These are phyloP conservation scores for Biscogniauxia mediterranea DNA, from an alignment of 2,329 filamentous ascomycete species.

Conservation along the genomic window DNA sequence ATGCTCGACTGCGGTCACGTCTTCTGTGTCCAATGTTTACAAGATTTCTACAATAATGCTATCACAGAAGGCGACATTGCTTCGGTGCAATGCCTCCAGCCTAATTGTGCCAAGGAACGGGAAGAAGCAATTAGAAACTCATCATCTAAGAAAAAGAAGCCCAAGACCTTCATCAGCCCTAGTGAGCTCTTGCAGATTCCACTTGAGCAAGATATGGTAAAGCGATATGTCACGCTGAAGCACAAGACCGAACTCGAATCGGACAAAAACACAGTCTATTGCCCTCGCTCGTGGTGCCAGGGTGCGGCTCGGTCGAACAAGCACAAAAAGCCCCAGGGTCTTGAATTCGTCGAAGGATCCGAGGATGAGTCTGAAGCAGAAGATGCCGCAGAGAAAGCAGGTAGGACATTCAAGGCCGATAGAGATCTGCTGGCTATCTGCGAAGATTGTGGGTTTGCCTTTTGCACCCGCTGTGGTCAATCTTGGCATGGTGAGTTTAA, in stretches of 20 bases:
- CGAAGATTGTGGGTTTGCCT: conserved; percentile 85
- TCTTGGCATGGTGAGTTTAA: conserved; percentile 92
- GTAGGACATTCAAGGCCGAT: conserved; percentile 21
- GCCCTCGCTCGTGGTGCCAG: conserved; percentile 88
- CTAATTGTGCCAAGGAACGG: conserved; percentile 70
- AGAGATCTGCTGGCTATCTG: conserved; percentile 75
- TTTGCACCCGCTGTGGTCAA: conserved; percentile 67
- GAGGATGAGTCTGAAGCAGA: conserved; percentile 50
- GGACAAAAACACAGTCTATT: conserved; percentile 90
- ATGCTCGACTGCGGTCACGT: conserved; percentile 85
- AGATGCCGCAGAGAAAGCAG: conserved; percentile 40
- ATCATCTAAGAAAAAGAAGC: conserved; percentile 52
- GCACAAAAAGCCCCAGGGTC: conserved; percentile 67
- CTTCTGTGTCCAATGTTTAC: conserved; percentile 84
- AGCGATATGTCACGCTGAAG: conserved; percentile 85
- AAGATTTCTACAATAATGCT: conserved; percentile 85
- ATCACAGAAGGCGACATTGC: conserved; percentile 82
- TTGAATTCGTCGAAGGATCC: conserved; percentile 58
- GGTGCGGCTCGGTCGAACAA: conserved; percentile 77
- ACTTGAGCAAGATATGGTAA: conserved; percentile 67
- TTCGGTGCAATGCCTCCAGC: conserved; percentile 75
- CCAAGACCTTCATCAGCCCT: conserved; percentile 70
- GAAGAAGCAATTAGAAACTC: conserved; percentile 32
- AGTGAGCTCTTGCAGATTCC: conserved; percentile 81
- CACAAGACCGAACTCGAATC: conserved; percentile 90